Conservation (phyloP, 1,284 basidiomycete species). For the Heterobasidion annosum region DNA sequence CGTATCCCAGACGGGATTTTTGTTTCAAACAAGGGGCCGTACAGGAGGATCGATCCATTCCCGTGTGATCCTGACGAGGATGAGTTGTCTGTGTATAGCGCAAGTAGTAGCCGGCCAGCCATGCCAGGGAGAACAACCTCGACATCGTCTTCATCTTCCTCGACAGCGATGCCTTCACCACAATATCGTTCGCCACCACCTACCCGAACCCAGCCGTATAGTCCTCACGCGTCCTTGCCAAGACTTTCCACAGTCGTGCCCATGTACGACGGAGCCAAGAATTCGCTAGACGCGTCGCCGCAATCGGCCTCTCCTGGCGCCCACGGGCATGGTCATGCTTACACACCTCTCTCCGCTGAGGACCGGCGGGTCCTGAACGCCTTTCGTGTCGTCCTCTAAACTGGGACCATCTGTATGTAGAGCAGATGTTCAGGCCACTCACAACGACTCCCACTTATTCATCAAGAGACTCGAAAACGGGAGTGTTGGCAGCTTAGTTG, state of each 20-base stretch:
- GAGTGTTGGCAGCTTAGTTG: too few species aligned
- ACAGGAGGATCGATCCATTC: slow-evolving; percentile 15
- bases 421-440: too few species aligned
- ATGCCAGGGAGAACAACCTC: slow-evolving; percentile 24
- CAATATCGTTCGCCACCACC: neutral
- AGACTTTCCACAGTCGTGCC: slow-evolving; percentile 11
- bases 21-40: slow-evolving; percentile 44
- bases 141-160: slow-evolving; percentile 23
- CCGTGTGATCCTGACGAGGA: slow-evolving; percentile 19
- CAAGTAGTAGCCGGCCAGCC: slow-evolving; percentile 11
- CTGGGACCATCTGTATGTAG: too few species aligned
- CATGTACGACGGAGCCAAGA: slow-evolving; percentile 14
- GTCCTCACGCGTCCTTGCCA: slow-evolving; percentile 6
- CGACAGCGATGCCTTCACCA: slow-evolving; percentile 5
- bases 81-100: slow-evolving; percentile 9
- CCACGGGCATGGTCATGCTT: slow-evolving; percentile 16
- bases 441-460: neutral
- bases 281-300: slow-evolving; percentile 9
- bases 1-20: slow-evolving; percentile 57
- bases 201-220: slow-evolving; percentile 1
- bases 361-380: slow-evolving; percentile 47
- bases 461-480: too few species aligned
- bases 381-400: slow-evolving; percentile 44
- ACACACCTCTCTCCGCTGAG: slow-evolving; percentile 45
- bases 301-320: neutral